Conservation (phyloP, 257 asterid genomes). For the Jasminum sambac region DNA sequence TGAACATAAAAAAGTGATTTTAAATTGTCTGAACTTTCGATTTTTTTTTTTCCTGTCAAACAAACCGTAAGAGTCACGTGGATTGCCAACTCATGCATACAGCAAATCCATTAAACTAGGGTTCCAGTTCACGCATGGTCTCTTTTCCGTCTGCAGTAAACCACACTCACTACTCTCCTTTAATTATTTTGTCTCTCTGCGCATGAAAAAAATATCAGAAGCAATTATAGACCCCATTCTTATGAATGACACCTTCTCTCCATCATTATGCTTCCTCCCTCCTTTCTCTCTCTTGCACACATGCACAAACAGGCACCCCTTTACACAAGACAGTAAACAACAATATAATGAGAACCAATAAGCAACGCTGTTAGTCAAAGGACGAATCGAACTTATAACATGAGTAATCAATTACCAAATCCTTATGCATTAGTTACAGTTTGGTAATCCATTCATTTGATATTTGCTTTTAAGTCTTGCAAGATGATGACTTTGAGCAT, state of each 20-base stretch:
- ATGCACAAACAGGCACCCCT: no score
- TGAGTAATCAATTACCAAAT: no score
- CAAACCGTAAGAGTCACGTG: constrained; percentile 45
- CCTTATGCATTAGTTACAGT: no score
- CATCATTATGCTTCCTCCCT: constrained; percentile 27
- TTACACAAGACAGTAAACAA: neutral
- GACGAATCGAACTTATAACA: no score
- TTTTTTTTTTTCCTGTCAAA: neutral
- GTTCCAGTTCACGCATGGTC: constrained; percentile 45
- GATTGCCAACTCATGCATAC: constrained; percentile 53
- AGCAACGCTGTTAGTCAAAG: no score
- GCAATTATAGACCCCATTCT: constrained; percentile 25
- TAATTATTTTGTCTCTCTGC: constrained; percentile 19
- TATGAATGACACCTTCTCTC: constrained; percentile 25
- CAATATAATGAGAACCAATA: neutral
- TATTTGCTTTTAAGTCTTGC: no score
- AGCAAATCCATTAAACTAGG: constrained; percentile 17
- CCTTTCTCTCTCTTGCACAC: neutral
- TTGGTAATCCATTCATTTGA: no score
- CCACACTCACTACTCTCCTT: constrained; percentile 22
- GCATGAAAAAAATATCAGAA: constrained; percentile 19
- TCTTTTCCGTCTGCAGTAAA: neutral
- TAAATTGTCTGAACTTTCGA: no score
- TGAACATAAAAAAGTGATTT: no score
- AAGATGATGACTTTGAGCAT: no score